Evolutionary conservation across 2,329 filamentous ascomycete species (phyloP), one percentile per base, ranked within the genome.

Genomic region (Venturia nashicola): DNA sequence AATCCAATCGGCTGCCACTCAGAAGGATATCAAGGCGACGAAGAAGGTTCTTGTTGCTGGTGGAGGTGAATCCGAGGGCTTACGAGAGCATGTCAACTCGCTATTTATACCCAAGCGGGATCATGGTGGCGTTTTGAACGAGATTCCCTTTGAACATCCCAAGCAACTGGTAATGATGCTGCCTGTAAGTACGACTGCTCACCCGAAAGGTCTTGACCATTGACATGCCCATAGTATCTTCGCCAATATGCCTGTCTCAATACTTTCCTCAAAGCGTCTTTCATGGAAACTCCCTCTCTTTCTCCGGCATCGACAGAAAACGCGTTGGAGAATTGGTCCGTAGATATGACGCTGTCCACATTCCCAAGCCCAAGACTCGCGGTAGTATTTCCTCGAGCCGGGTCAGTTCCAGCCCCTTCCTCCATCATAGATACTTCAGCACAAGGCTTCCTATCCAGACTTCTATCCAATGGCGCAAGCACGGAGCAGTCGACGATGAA

Each of bases 131-230:
- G 79, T 80, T 3, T 73, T 95, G 9, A 82, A 82, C 0, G 84
- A 87, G 64, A 78, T 94, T 40, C 85, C 89, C 0, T 93, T 95
- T 70, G 84, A 85, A 2, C 90, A 95, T 70, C 90, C 90, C 0
- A 83, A 85, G 61, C 89, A 95, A 71, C 76, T 95, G 4, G 77
- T 92, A 7, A 81, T 83, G 62, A 84, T 92, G 71, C 79, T 95
- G n/a, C 89, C 90, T 0, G 78, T 68, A 42, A 59, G 40, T 36
- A 20, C 3, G n/a, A 68, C 68, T 3, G 67, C 36, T 42, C n/a
- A 27, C 2, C 4, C 6, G 1, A 34, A 14, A 57, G 4, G 7
- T 18, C 42, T 14, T 18, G 14, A 39, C 9, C 5, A 39, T 18
- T 57, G 40, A 51, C 39, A 57, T 11, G 12, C 16, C 5, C 27